Percentiles rank a stretch among this genome's conserved stretches.
phyloP scores from a whole-genome alignment of 768 basidiomycete species.

The Hydnomerulius pinastri region DNA sequence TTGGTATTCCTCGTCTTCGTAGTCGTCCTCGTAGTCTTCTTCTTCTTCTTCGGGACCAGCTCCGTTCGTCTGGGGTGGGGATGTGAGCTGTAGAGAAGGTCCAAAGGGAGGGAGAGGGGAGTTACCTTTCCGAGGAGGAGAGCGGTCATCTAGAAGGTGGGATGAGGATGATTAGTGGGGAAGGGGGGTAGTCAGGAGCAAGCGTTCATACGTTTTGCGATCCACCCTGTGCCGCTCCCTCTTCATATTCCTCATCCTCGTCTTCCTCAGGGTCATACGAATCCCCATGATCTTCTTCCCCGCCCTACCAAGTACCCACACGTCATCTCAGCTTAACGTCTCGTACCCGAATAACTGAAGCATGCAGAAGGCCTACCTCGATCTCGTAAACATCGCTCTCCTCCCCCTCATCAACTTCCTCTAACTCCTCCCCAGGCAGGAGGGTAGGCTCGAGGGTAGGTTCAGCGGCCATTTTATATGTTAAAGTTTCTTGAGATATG shows the following conservation, averaged over 20 bases:
- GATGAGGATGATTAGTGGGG: constrained; percentile 1
- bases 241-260: constrained; percentile 15
- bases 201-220: constrained; percentile 14
- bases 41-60: constrained; percentile 2
- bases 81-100: background rate
- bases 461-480: constrained; percentile 22
- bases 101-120: background rate
- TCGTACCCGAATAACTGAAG: background rate
- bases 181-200: background rate
- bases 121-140: constrained; percentile 23
- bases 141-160: constrained; percentile 23
- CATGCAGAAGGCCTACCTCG: constrained; percentile 17
- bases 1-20: constrained; percentile 23
- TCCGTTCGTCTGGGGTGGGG: constrained; percentile 17
- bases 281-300: constrained; percentile 10
- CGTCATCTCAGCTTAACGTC: background rate
- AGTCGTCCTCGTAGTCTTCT: constrained; percentile 18
- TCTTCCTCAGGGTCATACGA: constrained; percentile 13
- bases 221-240: background rate
- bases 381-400: constrained; percentile 29
- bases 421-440: background rate
- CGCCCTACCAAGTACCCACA: constrained; percentile 14
- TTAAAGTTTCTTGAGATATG: background rate
- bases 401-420: constrained; percentile 21
- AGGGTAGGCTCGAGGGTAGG: constrained; percentile 14